phyloP scores from a whole-genome alignment of 805 yeast genomes.

The Maudiozyma barnettii region DNA sequence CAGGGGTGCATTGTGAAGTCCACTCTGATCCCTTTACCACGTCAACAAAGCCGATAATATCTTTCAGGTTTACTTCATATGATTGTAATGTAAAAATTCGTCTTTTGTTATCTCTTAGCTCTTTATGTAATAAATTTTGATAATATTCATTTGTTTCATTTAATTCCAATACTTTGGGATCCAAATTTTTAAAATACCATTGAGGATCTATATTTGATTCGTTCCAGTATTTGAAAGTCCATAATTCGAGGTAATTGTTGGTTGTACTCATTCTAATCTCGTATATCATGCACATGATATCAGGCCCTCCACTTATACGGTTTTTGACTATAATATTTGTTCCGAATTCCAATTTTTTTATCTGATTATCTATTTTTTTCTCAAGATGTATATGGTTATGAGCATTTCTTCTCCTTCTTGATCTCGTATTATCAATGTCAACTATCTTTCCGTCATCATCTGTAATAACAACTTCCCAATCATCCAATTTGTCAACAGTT shows the following conservation, averaged over 20 bases:
- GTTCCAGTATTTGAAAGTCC: conserved; percentile 37
- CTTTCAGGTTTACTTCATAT: conserved; percentile 32
- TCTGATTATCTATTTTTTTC: conserved; percentile 31
- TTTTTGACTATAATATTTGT: conserved; percentile 37
- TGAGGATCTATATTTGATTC: conserved; percentile 29
- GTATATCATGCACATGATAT: conserved; percentile 35
- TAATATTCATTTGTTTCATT: conserved; percentile 7
- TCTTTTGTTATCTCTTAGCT: conserved; percentile 38
- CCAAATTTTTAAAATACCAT: conserved; percentile 17
- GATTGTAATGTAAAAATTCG: conserved; percentile 43
- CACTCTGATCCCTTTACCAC: conserved; percentile 34
- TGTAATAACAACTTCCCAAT: conserved; percentile 17
- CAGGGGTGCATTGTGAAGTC: background rate
- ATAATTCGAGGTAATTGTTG: conserved; percentile 37
- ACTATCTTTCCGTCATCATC: conserved; percentile 16
- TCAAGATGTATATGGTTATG: conserved; percentile 1
- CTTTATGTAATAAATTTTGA: conserved; percentile 10
- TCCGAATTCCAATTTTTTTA: conserved; percentile 34
- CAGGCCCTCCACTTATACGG: conserved; percentile 11
- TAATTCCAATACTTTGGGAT: conserved; percentile 10
- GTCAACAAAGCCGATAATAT: conserved; percentile 35
- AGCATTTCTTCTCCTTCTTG: conserved; percentile 7
- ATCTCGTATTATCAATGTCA: conserved; percentile 8
- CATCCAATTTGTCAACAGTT: conserved; percentile 11
- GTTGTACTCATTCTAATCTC: conserved; percentile 41